phyloP scores from a whole-genome alignment of 1,284 basidiomycete species.

The Ceratobasidium papillatum region DNA sequence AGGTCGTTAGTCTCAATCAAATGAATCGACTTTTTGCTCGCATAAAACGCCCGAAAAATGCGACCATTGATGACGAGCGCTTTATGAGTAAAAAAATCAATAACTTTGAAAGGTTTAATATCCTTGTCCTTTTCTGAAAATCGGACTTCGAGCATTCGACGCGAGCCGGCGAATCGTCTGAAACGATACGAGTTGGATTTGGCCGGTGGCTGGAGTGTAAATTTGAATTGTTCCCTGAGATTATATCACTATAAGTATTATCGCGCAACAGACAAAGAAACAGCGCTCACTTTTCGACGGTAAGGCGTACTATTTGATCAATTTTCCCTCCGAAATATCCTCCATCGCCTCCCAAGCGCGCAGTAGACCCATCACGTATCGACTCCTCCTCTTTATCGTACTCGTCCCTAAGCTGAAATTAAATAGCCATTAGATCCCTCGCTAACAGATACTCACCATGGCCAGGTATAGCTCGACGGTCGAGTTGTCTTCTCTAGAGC shows the following conservation, averaged over 20 bases:
- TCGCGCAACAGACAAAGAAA: background rate
- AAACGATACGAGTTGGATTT: slow-evolving; percentile 39
- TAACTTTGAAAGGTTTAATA: background rate
- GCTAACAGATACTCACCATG: background rate
- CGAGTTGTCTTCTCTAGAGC: background rate
- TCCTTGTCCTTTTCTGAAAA: slow-evolving; percentile 24
- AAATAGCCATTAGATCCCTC: background rate
- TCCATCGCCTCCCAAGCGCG: slow-evolving; percentile 5
- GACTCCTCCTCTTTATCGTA: slow-evolving; percentile 30
- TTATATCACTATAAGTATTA: background rate
- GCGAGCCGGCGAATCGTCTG: slow-evolving; percentile 38
- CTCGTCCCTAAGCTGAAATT: slow-evolving; percentile 14
- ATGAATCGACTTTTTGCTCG: slow-evolving; percentile 23
- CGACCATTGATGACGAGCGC: slow-evolving; percentile 40
- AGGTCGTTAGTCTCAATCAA: slow-evolving; percentile 43
- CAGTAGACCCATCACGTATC: slow-evolving; percentile 11
- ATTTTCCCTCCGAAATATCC: slow-evolving; percentile 32
- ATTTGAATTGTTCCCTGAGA: slow-evolving; percentile 3
- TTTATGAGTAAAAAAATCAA: slow-evolving; percentile 18
- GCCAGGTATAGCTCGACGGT: background rate
- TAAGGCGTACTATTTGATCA: slow-evolving; percentile 20
- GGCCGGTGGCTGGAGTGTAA: slow-evolving; percentile 24
- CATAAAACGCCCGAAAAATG: slow-evolving; percentile 42
- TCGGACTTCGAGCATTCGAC: slow-evolving; percentile 39
- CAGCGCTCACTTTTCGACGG: background rate